Conservation (phyloP, 257 asterid genomes). For the Lantana camara region DNA sequence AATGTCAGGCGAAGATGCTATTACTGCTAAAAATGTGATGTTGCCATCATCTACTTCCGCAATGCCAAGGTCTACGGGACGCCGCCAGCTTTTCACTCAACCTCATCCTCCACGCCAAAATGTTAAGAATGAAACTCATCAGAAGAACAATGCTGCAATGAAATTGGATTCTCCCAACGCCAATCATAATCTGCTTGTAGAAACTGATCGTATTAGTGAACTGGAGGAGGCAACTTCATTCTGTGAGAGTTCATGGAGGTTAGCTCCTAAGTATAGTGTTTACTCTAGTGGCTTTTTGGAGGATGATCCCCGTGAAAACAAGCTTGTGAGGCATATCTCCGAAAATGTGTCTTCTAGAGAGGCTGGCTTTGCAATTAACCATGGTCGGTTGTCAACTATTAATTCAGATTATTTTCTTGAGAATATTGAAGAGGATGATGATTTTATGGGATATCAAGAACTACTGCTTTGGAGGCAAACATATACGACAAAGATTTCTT, state of each 20-base stretch:
- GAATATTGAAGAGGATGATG: conserved; percentile 66
- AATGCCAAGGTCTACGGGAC: conserved; percentile 69
- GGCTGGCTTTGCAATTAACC: conserved; percentile 27
- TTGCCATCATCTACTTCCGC: conserved; percentile 67
- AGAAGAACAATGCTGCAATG: conserved; percentile 31
- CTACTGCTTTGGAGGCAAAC: conserved; percentile 71
- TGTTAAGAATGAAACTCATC: conserved; percentile 28
- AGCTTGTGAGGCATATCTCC: conserved; percentile 35
- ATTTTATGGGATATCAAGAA: conserved; percentile 79
- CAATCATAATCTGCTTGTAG: conserved; percentile 31
- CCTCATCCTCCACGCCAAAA: conserved; percentile 86
- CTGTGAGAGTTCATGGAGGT: conserved; percentile 73
- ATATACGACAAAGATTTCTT: conserved; percentile 42
- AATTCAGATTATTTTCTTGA: conserved; percentile 63
- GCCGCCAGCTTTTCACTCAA: conserved; percentile 82
- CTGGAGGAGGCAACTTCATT: conserved; percentile 78
- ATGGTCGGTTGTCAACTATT: conserved; percentile 38
- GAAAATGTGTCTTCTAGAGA: conserved; percentile 35
- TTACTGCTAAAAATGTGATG: conserved; percentile 93
- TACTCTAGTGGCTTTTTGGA: conserved; percentile 36
- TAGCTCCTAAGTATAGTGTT: conserved; percentile 60
- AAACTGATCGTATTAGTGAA: conserved; percentile 44
- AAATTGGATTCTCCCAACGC: conserved; percentile 28
- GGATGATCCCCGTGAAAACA: conserved; percentile 38
- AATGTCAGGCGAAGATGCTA: conserved; percentile 90